phyloP scores from a whole-genome alignment of 2,329 filamentous ascomycete species.

The Penicillium sp. region DNA sequence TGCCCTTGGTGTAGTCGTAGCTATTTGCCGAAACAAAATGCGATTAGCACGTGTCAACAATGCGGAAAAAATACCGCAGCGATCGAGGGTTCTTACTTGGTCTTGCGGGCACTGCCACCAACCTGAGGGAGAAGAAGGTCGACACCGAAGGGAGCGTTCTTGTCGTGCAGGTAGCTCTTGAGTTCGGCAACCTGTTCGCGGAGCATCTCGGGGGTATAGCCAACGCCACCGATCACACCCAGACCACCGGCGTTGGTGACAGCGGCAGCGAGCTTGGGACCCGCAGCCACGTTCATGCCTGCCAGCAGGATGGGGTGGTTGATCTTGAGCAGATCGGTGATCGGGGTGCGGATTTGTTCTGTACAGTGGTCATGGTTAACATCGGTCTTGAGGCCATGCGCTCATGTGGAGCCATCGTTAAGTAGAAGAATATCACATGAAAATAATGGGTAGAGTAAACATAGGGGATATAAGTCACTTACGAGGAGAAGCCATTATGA shows the following conservation, averaged over 20 bases:
- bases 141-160: slow-evolving; percentile 93
- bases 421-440: slow-evolving; percentile 14
- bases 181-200: slow-evolving; percentile 91
- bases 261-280: slow-evolving; percentile 91
- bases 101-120: slow-evolving; percentile 89
- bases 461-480: slow-evolving; percentile 42
- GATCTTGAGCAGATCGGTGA: slow-evolving; percentile 97
- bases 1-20: slow-evolving; percentile 99
- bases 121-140: slow-evolving; percentile 93
- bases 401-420: slow-evolving; percentile 5
- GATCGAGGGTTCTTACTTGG: slow-evolving; percentile 60
- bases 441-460: slow-evolving; percentile 13
- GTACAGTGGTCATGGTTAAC: slow-evolving; percentile 25
- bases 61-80: not conserved
- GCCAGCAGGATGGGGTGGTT: slow-evolving; percentile 93
- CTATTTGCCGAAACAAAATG: slow-evolving; percentile 47
- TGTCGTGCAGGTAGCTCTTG: slow-evolving; percentile 81
- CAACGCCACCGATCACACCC: slow-evolving; percentile 86
- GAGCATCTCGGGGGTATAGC: slow-evolving; percentile 97
- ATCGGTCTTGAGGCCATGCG: not conserved
- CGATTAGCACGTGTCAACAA: slow-evolving; percentile 6
- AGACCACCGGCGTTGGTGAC: slow-evolving; percentile 96
- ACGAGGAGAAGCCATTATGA: slow-evolving; percentile 75
- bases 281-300: slow-evolving; percentile 98
- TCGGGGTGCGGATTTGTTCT: slow-evolving; percentile 86